Conservation (phyloP, 208 protist genomes). For the Naegleria fowleri region DNA sequence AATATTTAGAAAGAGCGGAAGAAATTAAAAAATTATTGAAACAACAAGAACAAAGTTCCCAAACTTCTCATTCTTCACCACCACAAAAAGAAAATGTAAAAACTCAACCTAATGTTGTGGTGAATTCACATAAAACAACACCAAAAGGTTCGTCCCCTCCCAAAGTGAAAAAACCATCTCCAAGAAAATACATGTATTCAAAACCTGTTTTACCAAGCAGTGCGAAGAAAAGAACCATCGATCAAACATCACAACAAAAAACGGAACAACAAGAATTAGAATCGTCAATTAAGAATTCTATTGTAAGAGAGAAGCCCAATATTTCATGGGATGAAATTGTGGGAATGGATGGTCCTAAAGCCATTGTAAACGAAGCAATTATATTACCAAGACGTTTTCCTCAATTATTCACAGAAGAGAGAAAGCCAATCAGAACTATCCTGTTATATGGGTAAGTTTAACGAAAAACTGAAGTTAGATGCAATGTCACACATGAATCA, state of each 20-base stretch:
- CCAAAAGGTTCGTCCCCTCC: too few species aligned
- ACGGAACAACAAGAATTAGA: too few species aligned
- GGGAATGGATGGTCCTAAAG: slow-evolving; percentile 87
- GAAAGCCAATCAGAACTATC: slow-evolving; percentile 74
- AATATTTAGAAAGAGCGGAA: background rate
- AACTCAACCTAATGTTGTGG: too few species aligned
- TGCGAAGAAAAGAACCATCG: background rate
- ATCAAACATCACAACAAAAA: background rate
- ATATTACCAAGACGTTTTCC: slow-evolving; percentile 91
- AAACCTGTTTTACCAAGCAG: background rate
- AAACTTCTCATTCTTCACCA: background rate
- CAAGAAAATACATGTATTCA: too few species aligned
- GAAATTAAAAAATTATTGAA: background rate
- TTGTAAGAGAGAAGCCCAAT: background rate
- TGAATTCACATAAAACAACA: too few species aligned
- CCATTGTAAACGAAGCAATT: slow-evolving; percentile 89
- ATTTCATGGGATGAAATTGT: slow-evolving; percentile 62
- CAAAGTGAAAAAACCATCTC: too few species aligned
- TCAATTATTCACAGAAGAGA: slow-evolving; percentile 84
- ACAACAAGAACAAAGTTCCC: background rate
- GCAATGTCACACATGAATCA: too few species aligned
- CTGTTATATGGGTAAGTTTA: slow-evolving; percentile 74
- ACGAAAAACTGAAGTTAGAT: too few species aligned
- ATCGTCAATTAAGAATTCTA: background rate
- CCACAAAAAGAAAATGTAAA: too few species aligned